Percentiles rank a stretch among this genome's conserved stretches.
phyloP scores from a whole-genome alignment of 768 basidiomycete species.

The Ephemerocybe angulata region DNA sequence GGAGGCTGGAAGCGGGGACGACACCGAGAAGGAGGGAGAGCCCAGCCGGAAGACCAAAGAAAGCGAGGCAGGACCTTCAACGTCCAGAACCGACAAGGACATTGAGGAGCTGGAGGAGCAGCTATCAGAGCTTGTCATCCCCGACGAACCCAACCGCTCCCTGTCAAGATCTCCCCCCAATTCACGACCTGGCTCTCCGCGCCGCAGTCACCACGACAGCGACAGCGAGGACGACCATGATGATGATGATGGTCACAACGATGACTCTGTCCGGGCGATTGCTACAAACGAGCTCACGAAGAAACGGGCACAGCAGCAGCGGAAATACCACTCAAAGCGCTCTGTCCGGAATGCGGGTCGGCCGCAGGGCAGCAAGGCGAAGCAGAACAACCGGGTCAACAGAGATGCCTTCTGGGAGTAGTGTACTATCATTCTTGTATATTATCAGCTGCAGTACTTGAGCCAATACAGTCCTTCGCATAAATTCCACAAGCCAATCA shows the following conservation, averaged over 20 bases:
- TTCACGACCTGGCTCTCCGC: conserved; percentile 42
- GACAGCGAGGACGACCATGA: conserved; percentile 39
- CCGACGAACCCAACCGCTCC: conserved; percentile 25
- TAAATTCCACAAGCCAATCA: no score
- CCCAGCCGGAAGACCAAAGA: conserved; percentile 18
- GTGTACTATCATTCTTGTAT: conserved; percentile 1
- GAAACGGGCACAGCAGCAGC: conserved; percentile 56
- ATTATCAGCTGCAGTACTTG: no score
- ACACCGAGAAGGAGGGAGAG: conserved; percentile 36
- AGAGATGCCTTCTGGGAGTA: conserved; percentile 46
- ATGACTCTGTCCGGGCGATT: conserved; percentile 57
- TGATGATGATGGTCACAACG: no score
- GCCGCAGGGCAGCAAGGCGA: conserved; percentile 80
- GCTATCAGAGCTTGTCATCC: conserved; percentile 20
- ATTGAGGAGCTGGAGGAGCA: conserved; percentile 18
- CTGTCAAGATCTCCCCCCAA: conserved; percentile 51
- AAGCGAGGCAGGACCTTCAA: not conserved
- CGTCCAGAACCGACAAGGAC: conserved; percentile 4
- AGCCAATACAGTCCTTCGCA: no score
- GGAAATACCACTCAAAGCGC: conserved; percentile 78
- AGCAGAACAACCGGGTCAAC: conserved; percentile 67
- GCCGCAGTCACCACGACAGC: conserved; percentile 36
- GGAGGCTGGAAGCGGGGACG: conserved; percentile 31
- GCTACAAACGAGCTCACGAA: conserved; percentile 62
- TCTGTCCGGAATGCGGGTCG: conserved; percentile 59